phyloP scores from a whole-genome alignment of 2,329 filamentous ascomycete species.

The Trichoderma cornu-damae region DNA sequence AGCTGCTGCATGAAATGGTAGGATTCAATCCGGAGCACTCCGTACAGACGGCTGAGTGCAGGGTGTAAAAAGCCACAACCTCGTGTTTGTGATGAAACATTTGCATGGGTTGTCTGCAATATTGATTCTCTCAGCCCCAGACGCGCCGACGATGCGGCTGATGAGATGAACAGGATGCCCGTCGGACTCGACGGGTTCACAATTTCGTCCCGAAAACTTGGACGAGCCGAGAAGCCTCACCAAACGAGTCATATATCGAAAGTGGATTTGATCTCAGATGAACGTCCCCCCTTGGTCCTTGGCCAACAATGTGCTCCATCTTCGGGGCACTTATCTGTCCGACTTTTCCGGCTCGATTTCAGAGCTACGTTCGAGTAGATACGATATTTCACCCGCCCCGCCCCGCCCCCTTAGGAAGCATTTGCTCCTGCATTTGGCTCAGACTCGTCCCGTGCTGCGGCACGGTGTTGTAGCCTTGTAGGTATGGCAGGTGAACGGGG shows the following conservation, averaged over 20 bases:
- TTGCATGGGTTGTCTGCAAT: background rate
- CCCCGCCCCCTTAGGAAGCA: no score
- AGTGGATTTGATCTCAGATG: background rate
- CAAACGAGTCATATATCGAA: background rate
- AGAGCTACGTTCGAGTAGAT: background rate
- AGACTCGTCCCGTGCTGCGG: background rate
- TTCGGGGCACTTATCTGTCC: background rate
- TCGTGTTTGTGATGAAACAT: background rate
- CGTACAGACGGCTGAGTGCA: background rate
- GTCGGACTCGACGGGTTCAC: background rate
- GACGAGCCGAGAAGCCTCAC: background rate
- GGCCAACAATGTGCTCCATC: background rate
- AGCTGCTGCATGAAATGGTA: background rate
- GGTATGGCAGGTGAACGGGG: background rate
- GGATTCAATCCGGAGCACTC: background rate
- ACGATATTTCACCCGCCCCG: background rate
- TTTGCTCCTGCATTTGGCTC: constrained; percentile 1
- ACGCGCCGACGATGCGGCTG: background rate
- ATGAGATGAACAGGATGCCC: background rate
- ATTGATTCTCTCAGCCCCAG: background rate
- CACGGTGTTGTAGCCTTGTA: no score
- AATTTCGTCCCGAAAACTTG: background rate
- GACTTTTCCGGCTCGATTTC: background rate
- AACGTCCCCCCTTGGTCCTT: background rate
- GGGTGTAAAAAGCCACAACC: background rate